Conservation (phyloP, 225 moss, liverwort and hornwort genomes). For the Pseudisothecium myosuroides region DNA sequence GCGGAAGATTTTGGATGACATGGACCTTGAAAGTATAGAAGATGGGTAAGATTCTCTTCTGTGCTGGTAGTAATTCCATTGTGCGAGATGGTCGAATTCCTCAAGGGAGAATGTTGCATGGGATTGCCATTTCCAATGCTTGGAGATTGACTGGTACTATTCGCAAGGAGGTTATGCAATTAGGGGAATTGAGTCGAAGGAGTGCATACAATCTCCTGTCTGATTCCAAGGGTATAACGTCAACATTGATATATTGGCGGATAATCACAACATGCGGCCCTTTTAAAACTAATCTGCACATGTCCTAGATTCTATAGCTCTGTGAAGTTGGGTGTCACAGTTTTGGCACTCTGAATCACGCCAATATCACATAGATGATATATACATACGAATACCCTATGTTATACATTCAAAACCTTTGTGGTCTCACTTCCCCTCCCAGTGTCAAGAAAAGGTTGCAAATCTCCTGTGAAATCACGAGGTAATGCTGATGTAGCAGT, state of each 20-base stretch:
- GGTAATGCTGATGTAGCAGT: not conserved
- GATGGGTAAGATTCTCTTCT: constrained; percentile 19
- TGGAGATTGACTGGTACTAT: not conserved
- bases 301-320: not conserved
- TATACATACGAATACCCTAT: too few species aligned
- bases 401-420: too few species aligned
- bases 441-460: not conserved
- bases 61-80: too few species aligned
- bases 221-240: not conserved
- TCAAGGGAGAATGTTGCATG: not conserved
- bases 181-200: too few species aligned
- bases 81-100: not conserved
- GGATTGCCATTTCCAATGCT: not conserved
- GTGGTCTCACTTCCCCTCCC: not conserved
- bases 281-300: not conserved
- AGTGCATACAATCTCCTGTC: not conserved
- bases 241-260: too few species aligned
- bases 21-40: constrained; percentile 52
- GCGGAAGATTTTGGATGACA: constrained; percentile 49
- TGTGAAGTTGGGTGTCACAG: not conserved
- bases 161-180: too few species aligned
- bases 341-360: not conserved
- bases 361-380: not conserved
- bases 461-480: not conserved
- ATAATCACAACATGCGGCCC: not conserved